These are phyloP conservation scores for Dalechampia spathulata DNA, from an alignment of 441 rosid species.

Conservation along the genomic window DNA sequence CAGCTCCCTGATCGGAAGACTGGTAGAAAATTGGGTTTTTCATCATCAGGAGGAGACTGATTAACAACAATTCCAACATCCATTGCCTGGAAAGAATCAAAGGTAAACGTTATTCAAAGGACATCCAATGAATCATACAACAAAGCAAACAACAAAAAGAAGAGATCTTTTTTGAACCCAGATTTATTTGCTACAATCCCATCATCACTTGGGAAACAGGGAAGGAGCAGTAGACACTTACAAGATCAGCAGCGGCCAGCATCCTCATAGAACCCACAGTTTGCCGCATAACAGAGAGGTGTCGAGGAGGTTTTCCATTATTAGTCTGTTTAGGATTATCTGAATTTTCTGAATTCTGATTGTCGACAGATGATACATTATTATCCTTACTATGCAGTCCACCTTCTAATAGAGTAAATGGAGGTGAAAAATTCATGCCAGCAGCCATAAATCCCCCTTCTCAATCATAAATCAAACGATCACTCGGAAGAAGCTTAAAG, in stretches of 20 bases:
- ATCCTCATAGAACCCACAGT: slow-evolving; percentile 40
- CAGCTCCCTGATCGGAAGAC: slow-evolving; percentile 82
- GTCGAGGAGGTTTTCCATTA: slow-evolving; percentile 82
- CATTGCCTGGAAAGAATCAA: slow-evolving; percentile 42
- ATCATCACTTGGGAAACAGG: background rate
- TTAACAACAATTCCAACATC: slow-evolving; percentile 41
- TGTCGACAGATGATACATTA: slow-evolving; percentile 32
- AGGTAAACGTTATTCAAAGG: background rate
- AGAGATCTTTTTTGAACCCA: background rate
- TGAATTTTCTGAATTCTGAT: slow-evolving; percentile 27
- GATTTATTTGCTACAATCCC: background rate
- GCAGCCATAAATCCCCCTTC: slow-evolving; percentile 40
- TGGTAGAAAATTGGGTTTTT: slow-evolving; percentile 47
- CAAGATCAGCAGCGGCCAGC: slow-evolving; percentile 48
- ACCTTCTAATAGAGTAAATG: slow-evolving; percentile 45
- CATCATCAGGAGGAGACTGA: slow-evolving; percentile 53
- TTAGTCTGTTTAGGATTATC: slow-evolving; percentile 43
- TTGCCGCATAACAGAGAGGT: slow-evolving; percentile 39
- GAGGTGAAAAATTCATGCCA: slow-evolving; percentile 58
- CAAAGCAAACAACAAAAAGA: background rate
- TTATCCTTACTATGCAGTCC: slow-evolving; percentile 33
- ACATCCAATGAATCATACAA: background rate
- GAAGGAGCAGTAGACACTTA: slow-evolving; percentile 22
- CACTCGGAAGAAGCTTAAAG: slow-evolving; percentile 13
- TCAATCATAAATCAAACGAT: slow-evolving; percentile 37